A percentile compares a stretch with the other conserved stretches of the same genome.
Evolutionary conservation across 805 yeast genomes (phyloP).

Genomic region (Pichia sporocuriosa): DNA sequence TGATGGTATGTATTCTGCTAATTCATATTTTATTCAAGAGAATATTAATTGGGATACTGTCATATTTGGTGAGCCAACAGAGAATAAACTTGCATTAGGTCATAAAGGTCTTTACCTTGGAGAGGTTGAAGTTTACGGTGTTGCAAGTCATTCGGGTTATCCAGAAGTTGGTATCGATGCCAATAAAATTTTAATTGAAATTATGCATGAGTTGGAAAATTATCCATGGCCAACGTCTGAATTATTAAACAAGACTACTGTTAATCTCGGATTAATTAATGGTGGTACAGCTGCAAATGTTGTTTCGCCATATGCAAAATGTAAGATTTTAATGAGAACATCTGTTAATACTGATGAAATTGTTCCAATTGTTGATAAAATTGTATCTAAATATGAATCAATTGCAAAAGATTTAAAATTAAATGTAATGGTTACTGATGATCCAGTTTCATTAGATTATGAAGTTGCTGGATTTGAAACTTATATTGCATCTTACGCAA

Average conservation of each 20-base stretch:
- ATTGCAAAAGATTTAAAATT: slow-evolving; percentile 12
- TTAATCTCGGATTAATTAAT: slow-evolving; percentile 50
- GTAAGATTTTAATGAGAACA: slow-evolving; percentile 45
- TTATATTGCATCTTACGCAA: slow-evolving; percentile 27
- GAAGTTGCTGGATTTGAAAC: slow-evolving; percentile 61
- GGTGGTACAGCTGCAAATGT: slow-evolving; percentile 68
- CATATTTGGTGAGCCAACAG: slow-evolving; percentile 74
- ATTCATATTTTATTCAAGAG: slow-evolving; percentile 28
- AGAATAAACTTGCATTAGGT: slow-evolving; percentile 58
- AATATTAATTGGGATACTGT: slow-evolving; percentile 48
- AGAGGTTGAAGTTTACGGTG: slow-evolving; percentile 42
- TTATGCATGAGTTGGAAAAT: slow-evolving; percentile 39
- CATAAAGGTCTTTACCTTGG: slow-evolving; percentile 55
- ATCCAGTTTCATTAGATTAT: slow-evolving; percentile 45
- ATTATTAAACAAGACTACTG: slow-evolving; percentile 52
- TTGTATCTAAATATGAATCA: slow-evolving; percentile 24
- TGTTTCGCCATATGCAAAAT: slow-evolving; percentile 51
- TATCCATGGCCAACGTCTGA: slow-evolving; percentile 43
- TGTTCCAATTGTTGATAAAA: slow-evolving; percentile 29
- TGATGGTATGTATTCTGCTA: slow-evolving; percentile 49
- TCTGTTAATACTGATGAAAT: slow-evolving; percentile 41
- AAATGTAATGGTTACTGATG: slow-evolving; percentile 18
- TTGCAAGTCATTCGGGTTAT: slow-evolving; percentile 61
- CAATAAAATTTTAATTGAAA: slow-evolving; percentile 45
- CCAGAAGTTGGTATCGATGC: slow-evolving; percentile 66